Conservation (phyloP, 345 rosid species). For the rapeseed (Brassica napus) region Da-Ae NC_063451.1:28552001-28552500, state of each 20-base stretch:
- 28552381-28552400: not conserved
- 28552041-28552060: conserved; percentile 99
- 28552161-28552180: conserved; percentile 92
- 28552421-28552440: conserved; percentile 18
- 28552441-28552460: conserved; percentile 26
- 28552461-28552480: conserved; percentile 95
- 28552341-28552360: conserved; percentile 95
- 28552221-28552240: not conserved
- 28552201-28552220: conserved; percentile 39
- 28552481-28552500: conserved; percentile 39
- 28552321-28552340: conserved; percentile 97
- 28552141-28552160: conserved; percentile 99
- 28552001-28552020: conserved; percentile 51
- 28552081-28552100: conserved; percentile 8
- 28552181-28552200: conserved; percentile 98
- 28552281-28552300: conserved; percentile 26
- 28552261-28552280: not conserved
- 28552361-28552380: conserved; percentile 80
- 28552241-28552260: not conserved
- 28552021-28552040: conserved; percentile 99
- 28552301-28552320: conserved; percentile 77
- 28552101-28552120: not conserved
- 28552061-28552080: conserved; percentile 27
- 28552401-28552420: not conserved
- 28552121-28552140: conserved; percentile 40